These are phyloP conservation scores for Globisporangium barbulae DNA, from an alignment of 352 stramenopile genomes.

Conservation along the genomic window DNA sequence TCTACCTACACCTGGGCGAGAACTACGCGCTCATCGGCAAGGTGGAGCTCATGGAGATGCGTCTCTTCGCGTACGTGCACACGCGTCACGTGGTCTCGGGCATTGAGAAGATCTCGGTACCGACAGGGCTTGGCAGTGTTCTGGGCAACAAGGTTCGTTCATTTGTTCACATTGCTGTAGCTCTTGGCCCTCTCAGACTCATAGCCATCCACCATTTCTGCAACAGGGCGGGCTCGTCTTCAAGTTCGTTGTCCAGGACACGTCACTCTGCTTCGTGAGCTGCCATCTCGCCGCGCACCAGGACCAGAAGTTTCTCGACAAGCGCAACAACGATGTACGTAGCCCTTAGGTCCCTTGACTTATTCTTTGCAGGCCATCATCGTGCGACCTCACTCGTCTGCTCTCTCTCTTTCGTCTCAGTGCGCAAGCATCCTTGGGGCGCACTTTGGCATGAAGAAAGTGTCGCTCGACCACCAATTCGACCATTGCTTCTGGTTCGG, in stretches of 20 bases:
- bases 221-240: slow-evolving; percentile 68
- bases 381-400: not conserved
- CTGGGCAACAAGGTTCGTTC: slow-evolving; percentile 74
- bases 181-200: not conserved
- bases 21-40: slow-evolving; percentile 57
- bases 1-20: slow-evolving; percentile 58
- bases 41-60: slow-evolving; percentile 82
- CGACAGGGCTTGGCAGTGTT: slow-evolving; percentile 74
- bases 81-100: slow-evolving; percentile 48
- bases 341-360: not conserved
- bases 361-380: not conserved
- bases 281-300: slow-evolving; percentile 84
- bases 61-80: slow-evolving; percentile 72
- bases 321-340: slow-evolving; percentile 79
- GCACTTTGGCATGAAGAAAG: slow-evolving; percentile 60
- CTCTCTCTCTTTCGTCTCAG: slow-evolving; percentile 20
- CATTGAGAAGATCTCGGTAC: slow-evolving; percentile 67
- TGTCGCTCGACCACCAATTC: slow-evolving; percentile 76
- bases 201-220: not conserved
- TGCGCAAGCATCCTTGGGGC: slow-evolving; percentile 70
- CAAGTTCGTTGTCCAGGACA: slow-evolving; percentile 74
- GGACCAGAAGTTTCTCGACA: slow-evolving; percentile 83
- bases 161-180: not conserved
- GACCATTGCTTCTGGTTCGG: slow-evolving; percentile 87
- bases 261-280: slow-evolving; percentile 83